Base-by-base conservation (phyloP, 768 basidiomycete genomes). In the Tricholoma saponaceum region DNA sequence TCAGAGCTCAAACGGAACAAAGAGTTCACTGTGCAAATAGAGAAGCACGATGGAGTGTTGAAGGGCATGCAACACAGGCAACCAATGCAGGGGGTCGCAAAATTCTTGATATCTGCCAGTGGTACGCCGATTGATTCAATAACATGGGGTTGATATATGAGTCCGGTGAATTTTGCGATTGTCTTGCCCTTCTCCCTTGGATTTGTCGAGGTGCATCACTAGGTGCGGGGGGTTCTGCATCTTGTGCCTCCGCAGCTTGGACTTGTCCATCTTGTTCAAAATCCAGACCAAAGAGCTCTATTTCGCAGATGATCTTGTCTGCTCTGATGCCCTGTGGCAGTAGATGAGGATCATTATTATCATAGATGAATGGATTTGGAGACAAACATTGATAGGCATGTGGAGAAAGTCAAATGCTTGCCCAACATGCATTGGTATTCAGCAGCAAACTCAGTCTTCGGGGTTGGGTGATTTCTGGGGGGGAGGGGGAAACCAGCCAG, bases 91-190 rank as follows among this genome's bases (percentile, higher is more conserved):
- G n/a, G 97, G 90, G 69, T 99, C 95, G 95, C 93, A 64, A 99
- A 99, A 67, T 90, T 88, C 74, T 97, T 97, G 75, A 98, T 92
- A 65, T 98, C 94, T 10, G 78, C 71, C 39, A 89, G 83, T 12
- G 95, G 92, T 5, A 98, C 87, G 50, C 90, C 87, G 62, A 97
- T 92, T 41, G 92, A 90, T 67, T 95, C 89, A 87, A 98, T 89
- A 70, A 98, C 98, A 79, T 98, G 97, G 82, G 98, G 98, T 69
- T 99, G 97, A 73, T 98, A 98, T 30, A 87, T 88, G 59, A 92
- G 79, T 2, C 96, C 97, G 2, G 96, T 96, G 0, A 90, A 86
- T 74, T 99, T 98, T 16, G 93, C 92, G 16, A 83, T 82, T 16
- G 98, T 74, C 72, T 99, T 99, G 51, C 95, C 95, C 76, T 99